Base-by-base conservation (phyloP, 805 yeast genomes). In the Yamadazyma ubonensis region DNA sequence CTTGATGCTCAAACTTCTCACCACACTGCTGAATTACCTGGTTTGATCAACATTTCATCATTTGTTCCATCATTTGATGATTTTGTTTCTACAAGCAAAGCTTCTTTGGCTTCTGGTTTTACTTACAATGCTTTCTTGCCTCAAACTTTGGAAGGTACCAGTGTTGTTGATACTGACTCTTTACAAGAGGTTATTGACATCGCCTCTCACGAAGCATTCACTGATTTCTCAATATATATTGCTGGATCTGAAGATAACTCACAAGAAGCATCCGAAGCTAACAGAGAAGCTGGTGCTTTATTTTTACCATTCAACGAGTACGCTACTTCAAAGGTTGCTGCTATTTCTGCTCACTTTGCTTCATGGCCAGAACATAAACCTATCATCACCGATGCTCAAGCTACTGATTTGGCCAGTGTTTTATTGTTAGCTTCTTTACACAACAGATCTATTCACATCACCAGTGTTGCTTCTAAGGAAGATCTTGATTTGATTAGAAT, bases 1-100 rank as follows among this genome's bases (percentile, higher is more conserved):
- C 74, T 81, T 57, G 99, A 91, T 68, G 82, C 95, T 23, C 97
- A 91, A 71, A 79, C 96, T 27, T 86, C 96, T 28, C 95, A 88
- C 65, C 76, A 79, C 53, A 86, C 95, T 41, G 74, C 86, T 31
- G 76, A 79, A 39, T 65, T 91, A 42, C 96, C 97, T 32, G 97
- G 97, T 48, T 73, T 91, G 49, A 80, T 91, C 48, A 87, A 89
- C 60, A 72, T 90, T 48, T 74, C 91, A 19, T 74, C 96, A 2
- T 85, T 81, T 58, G 80, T 84, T 53, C 91, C 96, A 45, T 71
- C 82, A 12, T 69, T 81, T 45, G 72, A 79, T 15, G 86, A 83
- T 46, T 74, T 86, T 51, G 87, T 79, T 61, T 73, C 74, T 41
- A 75, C 83, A 32, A 76, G 95, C 39, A 79, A 83, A 64, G 68